Percentiles rank a stretch among this genome's conserved stretches.
These are phyloP conservation scores for Actinidia arguta DNA, from an alignment of 179 eudicot species.

Conservation along the genomic window DNA sequence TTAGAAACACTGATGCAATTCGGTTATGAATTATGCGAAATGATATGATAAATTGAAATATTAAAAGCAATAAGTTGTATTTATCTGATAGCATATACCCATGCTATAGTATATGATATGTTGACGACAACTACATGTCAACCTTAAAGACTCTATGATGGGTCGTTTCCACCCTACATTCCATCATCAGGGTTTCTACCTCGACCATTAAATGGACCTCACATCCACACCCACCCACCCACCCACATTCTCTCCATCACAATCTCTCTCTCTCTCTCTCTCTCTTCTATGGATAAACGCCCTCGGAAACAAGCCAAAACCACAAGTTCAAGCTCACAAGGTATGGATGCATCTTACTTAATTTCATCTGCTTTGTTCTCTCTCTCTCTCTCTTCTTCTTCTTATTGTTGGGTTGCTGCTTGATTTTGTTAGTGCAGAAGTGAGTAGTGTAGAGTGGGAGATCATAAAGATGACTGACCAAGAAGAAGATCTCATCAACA, in stretches of 20 bases:
- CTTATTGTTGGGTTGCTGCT: background rate
- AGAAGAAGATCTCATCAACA: constrained; percentile 56
- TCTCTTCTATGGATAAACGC: constrained; percentile 15
- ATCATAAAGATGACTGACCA: constrained; percentile 47
- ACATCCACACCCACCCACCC: background rate
- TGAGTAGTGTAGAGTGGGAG: constrained; percentile 58
- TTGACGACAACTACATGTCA: constrained; percentile 9
- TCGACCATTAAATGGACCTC: background rate
- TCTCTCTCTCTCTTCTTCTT: background rate
- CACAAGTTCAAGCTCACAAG: constrained; percentile 1
- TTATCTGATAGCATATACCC: too few relatives aligned
- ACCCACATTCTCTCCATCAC: background rate
- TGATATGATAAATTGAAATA: too few relatives aligned
- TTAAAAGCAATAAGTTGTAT: too few relatives aligned
- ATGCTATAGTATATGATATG: too few relatives aligned
- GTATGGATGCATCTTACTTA: background rate
- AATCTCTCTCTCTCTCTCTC: background rate
- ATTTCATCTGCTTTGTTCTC: background rate
- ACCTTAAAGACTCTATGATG: background rate
- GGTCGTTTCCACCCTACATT: constrained; percentile 18
- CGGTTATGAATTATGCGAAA: too few relatives aligned
- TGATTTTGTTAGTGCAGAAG: constrained; percentile 36
- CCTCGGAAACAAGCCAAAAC: constrained; percentile 19
- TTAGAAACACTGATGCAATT: too few relatives aligned
- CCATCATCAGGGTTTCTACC: background rate